A percentile compares a stretch with the other conserved stretches of the same genome.
Conservation (phyloP, 2,329 filamentous ascomycete species). For the Fusarium virguliforme region DNA sequence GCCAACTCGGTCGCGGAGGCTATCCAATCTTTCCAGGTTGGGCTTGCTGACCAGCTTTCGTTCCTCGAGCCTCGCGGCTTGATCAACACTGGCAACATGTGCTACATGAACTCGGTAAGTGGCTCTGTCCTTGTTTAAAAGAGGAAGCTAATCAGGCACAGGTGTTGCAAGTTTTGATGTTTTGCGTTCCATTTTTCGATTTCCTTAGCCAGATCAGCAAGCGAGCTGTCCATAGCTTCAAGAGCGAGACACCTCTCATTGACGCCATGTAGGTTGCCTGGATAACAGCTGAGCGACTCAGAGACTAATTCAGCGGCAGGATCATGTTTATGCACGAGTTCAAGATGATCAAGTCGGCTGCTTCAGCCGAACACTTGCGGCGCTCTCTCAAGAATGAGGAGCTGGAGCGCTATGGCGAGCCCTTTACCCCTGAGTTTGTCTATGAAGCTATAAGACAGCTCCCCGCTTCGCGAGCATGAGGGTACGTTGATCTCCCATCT, state of each 20-base stretch:
- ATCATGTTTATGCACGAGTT: conserved; percentile 98
- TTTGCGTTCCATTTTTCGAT: conserved; percentile 93
- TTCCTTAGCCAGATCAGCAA: conserved; percentile 91
- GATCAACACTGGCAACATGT: conserved; percentile 98
- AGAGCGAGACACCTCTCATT: conserved; percentile 92
- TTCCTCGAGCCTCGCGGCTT: conserved; percentile 95
- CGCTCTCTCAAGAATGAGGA: conserved; percentile 84
- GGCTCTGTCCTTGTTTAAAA: no score
- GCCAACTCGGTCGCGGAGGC: conserved; percentile 81
- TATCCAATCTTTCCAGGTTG: conserved; percentile 80
- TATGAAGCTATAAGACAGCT: conserved; percentile 92
- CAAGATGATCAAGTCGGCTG: conserved; percentile 85
- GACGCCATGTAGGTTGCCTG: conserved; percentile 85
- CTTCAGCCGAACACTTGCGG: conserved; percentile 80
- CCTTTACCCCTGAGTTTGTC: conserved; percentile 94
- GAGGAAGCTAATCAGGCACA: conserved; percentile 62
- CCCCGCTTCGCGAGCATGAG: conserved; percentile 92
- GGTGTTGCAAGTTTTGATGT: conserved; percentile 96
- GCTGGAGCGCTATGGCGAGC: conserved; percentile 90
- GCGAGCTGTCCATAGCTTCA: conserved; percentile 90
- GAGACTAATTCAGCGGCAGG: conserved; percentile 63
- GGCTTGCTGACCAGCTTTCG: conserved; percentile 75
- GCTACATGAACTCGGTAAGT: conserved; percentile 99
- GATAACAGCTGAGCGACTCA: neutral
- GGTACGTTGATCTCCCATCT: conserved; percentile 65